Evolutionary conservation across 176 grass and related monocot species (phyloP).

Genomic region (Metroxylon sagu): DNA sequence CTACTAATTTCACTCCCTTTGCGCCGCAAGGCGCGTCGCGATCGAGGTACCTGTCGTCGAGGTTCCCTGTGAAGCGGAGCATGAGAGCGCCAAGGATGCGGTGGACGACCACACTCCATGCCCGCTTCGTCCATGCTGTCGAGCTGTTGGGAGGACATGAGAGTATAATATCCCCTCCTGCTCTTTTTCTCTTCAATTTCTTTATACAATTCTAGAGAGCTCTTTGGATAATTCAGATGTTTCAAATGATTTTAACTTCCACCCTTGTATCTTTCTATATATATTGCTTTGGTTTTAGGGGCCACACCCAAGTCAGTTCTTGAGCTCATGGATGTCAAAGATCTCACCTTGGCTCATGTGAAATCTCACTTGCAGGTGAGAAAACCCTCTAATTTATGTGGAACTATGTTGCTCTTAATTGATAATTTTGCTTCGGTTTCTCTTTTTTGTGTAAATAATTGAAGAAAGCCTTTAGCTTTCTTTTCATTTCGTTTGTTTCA

Average conservation of each 20-base stretch:
- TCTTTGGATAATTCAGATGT: no score
- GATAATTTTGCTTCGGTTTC: not conserved
- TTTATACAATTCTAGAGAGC: no score
- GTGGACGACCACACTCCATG: slow-evolving; percentile 36
- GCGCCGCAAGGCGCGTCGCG: not conserved
- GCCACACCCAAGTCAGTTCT: slow-evolving; percentile 42
- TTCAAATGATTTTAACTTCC: no score
- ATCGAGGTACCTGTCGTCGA: slow-evolving; percentile 10
- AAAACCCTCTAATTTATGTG: not conserved
- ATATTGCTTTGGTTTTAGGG: slow-evolving; percentile 6
- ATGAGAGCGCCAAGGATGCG: slow-evolving; percentile 29
- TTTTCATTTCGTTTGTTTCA: no score
- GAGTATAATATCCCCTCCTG: slow-evolving; percentile 15
- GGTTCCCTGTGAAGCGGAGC: slow-evolving; percentile 23
- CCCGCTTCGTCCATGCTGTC: slow-evolving; percentile 36
- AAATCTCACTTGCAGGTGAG: slow-evolving; percentile 39
- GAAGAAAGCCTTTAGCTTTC: no score
- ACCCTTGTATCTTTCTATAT: no score
- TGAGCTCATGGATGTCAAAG: slow-evolving; percentile 48
- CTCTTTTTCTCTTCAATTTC: no score
- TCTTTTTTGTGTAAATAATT: no score
- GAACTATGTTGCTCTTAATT: not conserved
- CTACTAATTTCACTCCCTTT: not conserved
- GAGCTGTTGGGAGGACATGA: slow-evolving; percentile 34
- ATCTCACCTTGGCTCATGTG: slow-evolving; percentile 49